Evolutionary conservation across 2,329 filamentous ascomycete species (phyloP), one percentile per base, ranked within the genome.

Genomic region (Microdochium bolleyi): DNA sequence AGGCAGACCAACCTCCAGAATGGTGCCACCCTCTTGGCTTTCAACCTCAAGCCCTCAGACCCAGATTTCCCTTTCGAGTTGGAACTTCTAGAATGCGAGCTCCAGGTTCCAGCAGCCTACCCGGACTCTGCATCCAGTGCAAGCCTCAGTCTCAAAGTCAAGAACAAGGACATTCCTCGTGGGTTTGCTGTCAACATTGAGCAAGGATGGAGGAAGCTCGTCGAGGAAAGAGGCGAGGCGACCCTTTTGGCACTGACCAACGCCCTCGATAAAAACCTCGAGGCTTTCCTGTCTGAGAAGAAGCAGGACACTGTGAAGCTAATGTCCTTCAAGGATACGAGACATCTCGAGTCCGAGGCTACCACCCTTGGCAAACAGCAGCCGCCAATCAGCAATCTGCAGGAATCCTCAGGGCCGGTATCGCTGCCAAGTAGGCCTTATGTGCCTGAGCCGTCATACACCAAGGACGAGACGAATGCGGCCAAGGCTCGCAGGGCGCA

Each of bases 11-110:
- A 62, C 14, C 61, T 72, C 2, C 63, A 67, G 7, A 67, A 77
- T 55, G 76, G 79, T 49, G 74, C 74, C 2, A 82, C 80, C 0
- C 75, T 79, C 16, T 68, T 92, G 38, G 69, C 73, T 10, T 88
- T 92, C 67, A 80, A 75, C 51, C 70, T 94, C 56, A 71, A 70
- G 13, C 89, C 89, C 4, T 90, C 88, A 5, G 89, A 94, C 64
- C 89, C 89, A 0, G 89, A 94, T 62, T 92, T 94, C 61, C 87
- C 89, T 1, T 92, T 89, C 66, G 87, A 91, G 56, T 73, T 92
- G 62, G 77, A 83, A 24, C 73, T 78, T 38, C 73, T 94, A 30
- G 76, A 87, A 41, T 92, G 87, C 64, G 74, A 82, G 46, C 70
- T 94, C 37, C 76, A 73, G 50, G 75, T 94, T 21, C 88, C 89